These are phyloP conservation scores for Heracleum sosnowskyi DNA, from an alignment of 129 eudicot species.

Conservation along the genomic window DNA sequence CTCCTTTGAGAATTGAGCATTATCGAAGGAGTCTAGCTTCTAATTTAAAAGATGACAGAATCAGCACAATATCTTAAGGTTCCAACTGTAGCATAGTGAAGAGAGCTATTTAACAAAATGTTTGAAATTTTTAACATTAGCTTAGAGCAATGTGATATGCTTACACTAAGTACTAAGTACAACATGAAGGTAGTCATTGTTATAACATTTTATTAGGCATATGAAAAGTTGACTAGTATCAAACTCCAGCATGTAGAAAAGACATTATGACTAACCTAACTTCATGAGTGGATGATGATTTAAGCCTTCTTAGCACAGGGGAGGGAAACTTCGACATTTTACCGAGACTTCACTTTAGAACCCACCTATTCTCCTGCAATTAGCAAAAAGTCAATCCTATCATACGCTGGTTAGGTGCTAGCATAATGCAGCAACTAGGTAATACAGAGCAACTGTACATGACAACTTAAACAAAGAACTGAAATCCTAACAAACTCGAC, in stretches of 20 bases:
- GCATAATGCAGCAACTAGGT: not conserved
- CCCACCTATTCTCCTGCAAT: slow-evolving; percentile 29
- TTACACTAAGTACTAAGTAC: not conserved
- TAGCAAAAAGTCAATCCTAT: slow-evolving; percentile 12
- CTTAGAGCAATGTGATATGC: not conserved
- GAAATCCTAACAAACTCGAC: not conserved
- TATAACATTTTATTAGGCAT: not conserved
- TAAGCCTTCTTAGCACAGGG: slow-evolving; percentile 26
- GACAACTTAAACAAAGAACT: not conserved
- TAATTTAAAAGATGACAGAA: not conserved
- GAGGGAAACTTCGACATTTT: slow-evolving; percentile 48
- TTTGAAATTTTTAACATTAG: no score
- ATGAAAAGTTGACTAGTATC: not conserved
- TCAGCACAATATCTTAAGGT: not conserved
- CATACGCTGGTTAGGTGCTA: not conserved
- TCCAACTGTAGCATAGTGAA: not conserved
- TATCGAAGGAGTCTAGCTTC: not conserved
- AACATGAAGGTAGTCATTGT: not conserved
- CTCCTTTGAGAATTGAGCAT: not conserved
- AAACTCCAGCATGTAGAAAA: not conserved
- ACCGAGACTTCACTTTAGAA: slow-evolving; percentile 22
- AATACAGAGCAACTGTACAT: not conserved
- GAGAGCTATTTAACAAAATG: not conserved
- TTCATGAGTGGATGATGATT: slow-evolving; percentile 20
- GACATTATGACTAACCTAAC: slow-evolving; percentile 26